A percentile compares a stretch with the other conserved stretches of the same genome.
phyloP scores from a whole-genome alignment of 345 rosid species.

The Eucalyptus melliodora region DNA sequence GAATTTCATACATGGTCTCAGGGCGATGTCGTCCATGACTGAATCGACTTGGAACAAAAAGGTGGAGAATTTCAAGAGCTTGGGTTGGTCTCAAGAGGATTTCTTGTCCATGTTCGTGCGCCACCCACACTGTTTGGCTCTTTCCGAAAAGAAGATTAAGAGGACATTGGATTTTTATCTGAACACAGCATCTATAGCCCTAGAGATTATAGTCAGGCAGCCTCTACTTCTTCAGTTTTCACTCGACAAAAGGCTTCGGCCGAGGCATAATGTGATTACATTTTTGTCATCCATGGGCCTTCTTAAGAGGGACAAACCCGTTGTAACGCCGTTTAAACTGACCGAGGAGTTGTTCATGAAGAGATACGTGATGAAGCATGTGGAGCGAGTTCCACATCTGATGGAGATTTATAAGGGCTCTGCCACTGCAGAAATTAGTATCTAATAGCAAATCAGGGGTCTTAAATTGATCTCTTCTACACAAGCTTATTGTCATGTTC shows the following conservation, averaged over 20 bases:
- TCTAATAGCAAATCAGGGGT: not conserved
- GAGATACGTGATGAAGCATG: not conserved
- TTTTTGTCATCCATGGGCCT: conserved; percentile 7
- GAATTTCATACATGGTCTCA: conserved; percentile 1
- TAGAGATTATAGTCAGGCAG: not conserved
- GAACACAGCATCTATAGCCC: not conserved
- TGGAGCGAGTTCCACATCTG: not conserved
- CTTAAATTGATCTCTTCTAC: not conserved
- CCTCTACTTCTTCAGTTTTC: not conserved
- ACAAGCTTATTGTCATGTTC: not conserved
- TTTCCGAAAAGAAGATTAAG: conserved; percentile 2
- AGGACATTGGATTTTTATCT: not conserved
- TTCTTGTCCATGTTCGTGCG: not conserved
- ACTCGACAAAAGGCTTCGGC: conserved; percentile 3
- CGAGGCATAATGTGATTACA: conserved; percentile 1
- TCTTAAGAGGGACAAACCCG: not conserved
- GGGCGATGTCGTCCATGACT: not conserved
- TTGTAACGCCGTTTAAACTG: not conserved
- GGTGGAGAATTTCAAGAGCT: conserved; percentile 5
- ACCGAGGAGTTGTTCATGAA: conserved; percentile 1
- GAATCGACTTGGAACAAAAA: not conserved
- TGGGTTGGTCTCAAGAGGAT: conserved; percentile 13
- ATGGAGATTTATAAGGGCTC: conserved; percentile 1
- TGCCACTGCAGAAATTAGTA: not conserved
- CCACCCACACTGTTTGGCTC: not conserved